Conservation (phyloP, 2,329 filamentous ascomycete species). For the Phyllosticta paracitricarpa region DNA sequence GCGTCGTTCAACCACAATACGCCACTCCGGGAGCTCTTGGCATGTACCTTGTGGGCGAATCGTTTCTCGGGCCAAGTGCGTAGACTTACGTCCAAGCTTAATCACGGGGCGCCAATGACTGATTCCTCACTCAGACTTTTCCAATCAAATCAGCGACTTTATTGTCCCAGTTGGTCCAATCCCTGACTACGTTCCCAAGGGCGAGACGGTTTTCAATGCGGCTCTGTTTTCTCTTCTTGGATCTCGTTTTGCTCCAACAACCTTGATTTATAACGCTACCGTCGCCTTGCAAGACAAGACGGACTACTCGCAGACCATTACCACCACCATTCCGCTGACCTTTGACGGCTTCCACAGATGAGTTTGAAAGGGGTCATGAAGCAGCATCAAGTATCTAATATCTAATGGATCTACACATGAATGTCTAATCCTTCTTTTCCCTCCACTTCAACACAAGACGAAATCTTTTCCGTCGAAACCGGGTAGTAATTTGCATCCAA, state of each 20-base stretch:
- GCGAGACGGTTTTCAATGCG: slow-evolving; percentile 16
- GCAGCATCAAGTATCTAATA: background rate
- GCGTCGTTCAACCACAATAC: slow-evolving; percentile 21
- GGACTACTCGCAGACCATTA: background rate
- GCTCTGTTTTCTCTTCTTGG: slow-evolving; percentile 15
- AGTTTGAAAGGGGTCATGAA: background rate
- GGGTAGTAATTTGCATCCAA: background rate
- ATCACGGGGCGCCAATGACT: background rate
- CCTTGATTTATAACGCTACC: slow-evolving; percentile 18
- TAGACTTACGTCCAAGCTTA: background rate
- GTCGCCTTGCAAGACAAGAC: slow-evolving; percentile 16
- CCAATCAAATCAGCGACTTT: slow-evolving; percentile 19
- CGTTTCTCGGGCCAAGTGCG: background rate
- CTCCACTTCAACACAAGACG: no score
- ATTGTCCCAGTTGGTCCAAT: slow-evolving; percentile 14
- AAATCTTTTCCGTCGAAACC: no score
- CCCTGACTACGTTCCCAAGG: slow-evolving; percentile 13
- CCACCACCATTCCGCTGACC: background rate
- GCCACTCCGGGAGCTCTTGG: slow-evolving; percentile 22
- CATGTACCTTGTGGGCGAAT: background rate
- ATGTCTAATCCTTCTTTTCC: background rate
- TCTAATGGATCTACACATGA: background rate
- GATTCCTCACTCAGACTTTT: slow-evolving; percentile 1
- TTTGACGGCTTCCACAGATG: background rate
- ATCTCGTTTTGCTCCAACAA: background rate